Conservation (phyloP, 176 grass and related monocot genomes). For the Bonia amplexicaulis region DNA sequence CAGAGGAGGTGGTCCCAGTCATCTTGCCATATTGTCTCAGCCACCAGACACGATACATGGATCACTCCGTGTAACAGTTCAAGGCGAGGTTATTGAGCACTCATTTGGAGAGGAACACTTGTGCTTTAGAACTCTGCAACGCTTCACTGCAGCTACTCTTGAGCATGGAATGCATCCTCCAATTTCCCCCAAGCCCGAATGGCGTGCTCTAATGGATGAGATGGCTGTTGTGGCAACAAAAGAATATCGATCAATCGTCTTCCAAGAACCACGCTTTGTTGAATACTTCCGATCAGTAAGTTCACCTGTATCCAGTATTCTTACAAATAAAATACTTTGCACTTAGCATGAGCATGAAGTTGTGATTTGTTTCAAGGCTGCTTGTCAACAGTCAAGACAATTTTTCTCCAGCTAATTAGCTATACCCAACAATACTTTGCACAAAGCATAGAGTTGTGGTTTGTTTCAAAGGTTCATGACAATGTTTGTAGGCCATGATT, state of each 20-base stretch:
- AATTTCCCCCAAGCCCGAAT: constrained; percentile 83
- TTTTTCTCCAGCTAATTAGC: not conserved
- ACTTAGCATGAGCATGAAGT: not conserved
- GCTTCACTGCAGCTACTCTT: constrained; percentile 89
- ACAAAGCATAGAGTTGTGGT: not conserved
- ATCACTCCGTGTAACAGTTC: constrained; percentile 89
- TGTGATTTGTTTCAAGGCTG: not conserved
- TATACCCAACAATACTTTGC: not conserved
- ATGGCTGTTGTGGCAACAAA: constrained; percentile 80
- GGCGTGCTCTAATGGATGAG: constrained; percentile 90
- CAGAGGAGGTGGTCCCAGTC: constrained; percentile 90
- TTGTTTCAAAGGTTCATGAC: not conserved
- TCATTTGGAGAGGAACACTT: constrained; percentile 92
- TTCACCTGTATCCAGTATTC: constrained; percentile 20
- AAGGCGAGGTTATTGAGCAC: constrained; percentile 95
- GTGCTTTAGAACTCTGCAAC: constrained; percentile 95
- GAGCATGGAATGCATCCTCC: constrained; percentile 98
- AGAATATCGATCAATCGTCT: constrained; percentile 88
- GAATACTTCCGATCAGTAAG: constrained; percentile 94
- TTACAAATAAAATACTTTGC: constrained; percentile 6
- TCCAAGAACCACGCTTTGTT: constrained; percentile 86
- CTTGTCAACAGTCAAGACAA: not conserved
- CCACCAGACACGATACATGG: constrained; percentile 88
- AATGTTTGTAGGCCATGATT: not conserved
- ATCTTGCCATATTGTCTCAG: constrained; percentile 96